phyloP scores from a whole-genome alignment of 305 asterid genomes.

The Fraxinus sp. region DNA sequence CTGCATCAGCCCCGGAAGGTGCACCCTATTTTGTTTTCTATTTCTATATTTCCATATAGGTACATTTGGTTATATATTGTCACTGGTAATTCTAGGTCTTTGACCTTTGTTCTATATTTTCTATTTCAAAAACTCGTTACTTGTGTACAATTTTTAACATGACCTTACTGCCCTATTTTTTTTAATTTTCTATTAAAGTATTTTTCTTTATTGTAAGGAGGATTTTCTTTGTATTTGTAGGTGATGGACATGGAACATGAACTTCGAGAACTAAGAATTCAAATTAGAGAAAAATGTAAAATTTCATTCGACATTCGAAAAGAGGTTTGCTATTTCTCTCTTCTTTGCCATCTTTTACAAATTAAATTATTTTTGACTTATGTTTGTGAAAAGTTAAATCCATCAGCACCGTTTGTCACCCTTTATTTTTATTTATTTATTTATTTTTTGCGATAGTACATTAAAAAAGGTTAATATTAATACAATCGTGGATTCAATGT shows the following conservation, averaged over 20 bases:
- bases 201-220: not conserved
- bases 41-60: not conserved
- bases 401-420: not conserved
- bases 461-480: not conserved
- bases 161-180: not conserved
- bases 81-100: not conserved
- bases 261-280: constrained; percentile 75
- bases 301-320: constrained; percentile 69
- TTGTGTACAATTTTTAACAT: not conserved
- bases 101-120: not conserved
- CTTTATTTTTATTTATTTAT: not conserved
- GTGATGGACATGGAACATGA: constrained; percentile 96
- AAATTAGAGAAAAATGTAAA: constrained; percentile 67
- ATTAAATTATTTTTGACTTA: not conserved
- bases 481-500: not conserved
- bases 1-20: constrained; percentile 97
- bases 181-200: constrained; percentile 1
- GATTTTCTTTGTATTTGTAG: constrained; percentile 36
- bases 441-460: not conserved
- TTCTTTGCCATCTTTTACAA: constrained; percentile 9
- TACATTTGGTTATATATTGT: not conserved
- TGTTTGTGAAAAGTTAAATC: not conserved
- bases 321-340: constrained; percentile 51
- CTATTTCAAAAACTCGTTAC: not conserved
- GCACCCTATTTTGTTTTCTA: constrained; percentile 12